Base-by-base conservation (phyloP, 768 basidiomycete species). In the Thelephora ganbajun region DNA sequence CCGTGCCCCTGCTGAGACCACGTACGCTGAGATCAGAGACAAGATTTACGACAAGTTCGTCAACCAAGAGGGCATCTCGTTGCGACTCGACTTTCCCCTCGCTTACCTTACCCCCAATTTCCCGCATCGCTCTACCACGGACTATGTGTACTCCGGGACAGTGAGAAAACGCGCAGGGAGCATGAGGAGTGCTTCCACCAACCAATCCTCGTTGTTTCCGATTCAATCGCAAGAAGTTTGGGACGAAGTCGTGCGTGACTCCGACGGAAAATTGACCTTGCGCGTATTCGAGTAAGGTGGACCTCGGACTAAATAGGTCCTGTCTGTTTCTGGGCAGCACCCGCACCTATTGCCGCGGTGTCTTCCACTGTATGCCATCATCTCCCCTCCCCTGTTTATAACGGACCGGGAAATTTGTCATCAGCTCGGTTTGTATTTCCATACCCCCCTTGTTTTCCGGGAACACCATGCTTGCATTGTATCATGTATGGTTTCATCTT, bases 11-110 rank as follows among this genome's bases (percentile, higher is more conserved):
- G 69, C 68, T 51, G 62, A 67, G 36, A 66, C 68, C 49, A 39
- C 69, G n/a, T 71, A 78, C 48, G 54, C 60, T 14, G 76, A 77
- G 41, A 55, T 86, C 13, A 78, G 79, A 50, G 63, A 64, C 45
- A 71, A 73, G 43, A 64, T 88, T 20, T 72, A 73, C 51, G 74
- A 79, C 47, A 85, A 84, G 55, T 79, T 87, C 56, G 69, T 72
- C n/a, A 66, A 69, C 19, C 73, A 78, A 54, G 80, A 79, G 59
- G 71, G 70, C 43, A 53, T 78, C 37, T 65, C 69, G 11, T 71
- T 85, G 19, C 69, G 69, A 0, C 63, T 69, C 6, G 61, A 67
- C 1, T 86, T 86, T 57, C 69, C 67, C 6, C 61, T 86, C 30
- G 75, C 73, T 16, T 71, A 77, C 53, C 56, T 73, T 43, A 66